Evolutionary conservation across 2,329 filamentous ascomycete species (phyloP).

Genomic region (Fusarium circinatum): DNA sequence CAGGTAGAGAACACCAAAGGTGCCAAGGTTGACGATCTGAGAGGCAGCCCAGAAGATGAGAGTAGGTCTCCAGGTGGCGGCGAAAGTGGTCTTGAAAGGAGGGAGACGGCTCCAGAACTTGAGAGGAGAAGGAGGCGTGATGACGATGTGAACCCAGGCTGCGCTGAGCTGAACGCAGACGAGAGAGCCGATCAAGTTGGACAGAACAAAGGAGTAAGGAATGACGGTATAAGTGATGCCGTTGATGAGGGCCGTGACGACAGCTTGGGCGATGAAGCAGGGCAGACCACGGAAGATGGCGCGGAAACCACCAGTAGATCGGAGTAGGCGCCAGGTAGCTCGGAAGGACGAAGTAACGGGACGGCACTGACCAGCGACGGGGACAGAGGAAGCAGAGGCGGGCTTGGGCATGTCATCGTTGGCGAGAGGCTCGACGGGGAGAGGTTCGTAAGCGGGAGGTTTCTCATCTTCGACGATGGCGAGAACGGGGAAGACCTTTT

Average conservation of each 20-base stretch:
- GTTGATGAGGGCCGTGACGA: conserved; percentile 53
- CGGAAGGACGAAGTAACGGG: conserved; percentile 62
- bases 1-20: conserved; percentile 54
- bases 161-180: conserved; percentile 75
- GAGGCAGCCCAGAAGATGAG: conserved; percentile 69
- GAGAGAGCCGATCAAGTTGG: conserved; percentile 60
- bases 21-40: conserved; percentile 60
- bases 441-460: conserved; percentile 64
- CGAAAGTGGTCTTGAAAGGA: conserved; percentile 69
- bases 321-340: conserved; percentile 65
- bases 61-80: conserved; percentile 75
- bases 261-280: conserved; percentile 55
- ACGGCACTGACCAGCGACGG: conserved; percentile 12
- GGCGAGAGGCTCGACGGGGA: conserved; percentile 59
- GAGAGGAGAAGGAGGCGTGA: conserved; percentile 73
- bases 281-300: conserved; percentile 76
- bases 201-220: conserved; percentile 54
- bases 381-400: conserved; percentile 43
- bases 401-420: conserved; percentile 47
- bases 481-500: conserved; percentile 62
- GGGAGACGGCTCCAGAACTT: conserved; percentile 77
- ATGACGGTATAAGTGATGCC: conserved; percentile 58
- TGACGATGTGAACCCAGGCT: conserved; percentile 87
- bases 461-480: conserved; percentile 69
- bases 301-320: conserved; percentile 69